Evolutionary conservation across 75 land plant species (phyloP).

Genomic region (Pinus taeda): DNA sequence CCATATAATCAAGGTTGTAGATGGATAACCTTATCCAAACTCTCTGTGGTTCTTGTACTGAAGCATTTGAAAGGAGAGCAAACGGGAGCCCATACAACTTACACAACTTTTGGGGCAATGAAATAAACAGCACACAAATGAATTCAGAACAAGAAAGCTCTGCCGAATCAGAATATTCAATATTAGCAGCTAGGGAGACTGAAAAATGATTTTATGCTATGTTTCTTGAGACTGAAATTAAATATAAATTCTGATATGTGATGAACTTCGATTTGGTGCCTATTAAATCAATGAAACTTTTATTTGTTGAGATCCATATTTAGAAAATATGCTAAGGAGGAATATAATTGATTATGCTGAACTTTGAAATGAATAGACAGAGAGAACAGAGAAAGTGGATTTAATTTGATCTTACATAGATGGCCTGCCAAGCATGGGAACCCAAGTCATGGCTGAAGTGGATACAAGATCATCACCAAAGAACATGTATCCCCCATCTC

Average conservation of each 20-base stretch:
- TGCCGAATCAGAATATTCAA: not conserved
- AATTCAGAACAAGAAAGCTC: not conserved
- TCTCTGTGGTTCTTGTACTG: too few relatives aligned
- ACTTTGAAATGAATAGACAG: not conserved
- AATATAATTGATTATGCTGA: not conserved
- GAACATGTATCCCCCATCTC: slow-evolving; percentile 66
- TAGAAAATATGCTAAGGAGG: not conserved
- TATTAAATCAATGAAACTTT: not conserved
- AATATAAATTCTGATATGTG: not conserved
- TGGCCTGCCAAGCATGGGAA: slow-evolving; percentile 49
- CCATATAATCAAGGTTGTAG: too few relatives aligned
- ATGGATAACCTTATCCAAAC: too few relatives aligned
- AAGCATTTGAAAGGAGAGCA: too few relatives aligned
- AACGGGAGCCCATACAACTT: too few relatives aligned
- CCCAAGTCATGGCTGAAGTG: slow-evolving; percentile 58
- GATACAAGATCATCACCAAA: slow-evolving; percentile 75
- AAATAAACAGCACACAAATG: not conserved
- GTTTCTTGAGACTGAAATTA: not conserved
- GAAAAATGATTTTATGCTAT: not conserved
- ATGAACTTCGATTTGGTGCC: not conserved
- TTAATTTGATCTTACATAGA: slow-evolving; percentile 20
- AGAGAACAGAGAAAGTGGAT: not conserved
- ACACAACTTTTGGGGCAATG: too few relatives aligned
- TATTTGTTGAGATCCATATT: not conserved
- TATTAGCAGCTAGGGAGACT: not conserved